These are phyloP conservation scores for Akebia trifoliata DNA, from an alignment of 164 flowering plant genomes.

Conservation along the genomic window DNA sequence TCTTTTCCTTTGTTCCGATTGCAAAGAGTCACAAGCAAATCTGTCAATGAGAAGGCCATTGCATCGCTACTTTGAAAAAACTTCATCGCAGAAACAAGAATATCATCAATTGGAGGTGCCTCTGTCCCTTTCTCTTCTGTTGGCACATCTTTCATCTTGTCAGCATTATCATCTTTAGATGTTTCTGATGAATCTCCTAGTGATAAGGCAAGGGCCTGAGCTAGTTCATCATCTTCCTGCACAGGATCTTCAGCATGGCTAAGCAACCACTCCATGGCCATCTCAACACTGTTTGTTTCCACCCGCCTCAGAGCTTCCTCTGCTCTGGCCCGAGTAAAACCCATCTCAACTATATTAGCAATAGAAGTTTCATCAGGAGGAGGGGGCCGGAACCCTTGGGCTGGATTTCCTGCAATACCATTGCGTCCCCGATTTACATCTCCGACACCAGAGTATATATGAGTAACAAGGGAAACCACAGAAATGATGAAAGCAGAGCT, in stretches of 20 bases:
- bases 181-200: constrained; percentile 73
- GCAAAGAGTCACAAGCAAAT: constrained; percentile 81
- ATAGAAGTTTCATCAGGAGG: constrained; percentile 90
- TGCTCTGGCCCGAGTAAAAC: constrained; percentile 85
- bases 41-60: constrained; percentile 71
- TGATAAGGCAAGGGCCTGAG: constrained; percentile 90
- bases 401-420: constrained; percentile 45
- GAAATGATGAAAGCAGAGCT: constrained; percentile 53
- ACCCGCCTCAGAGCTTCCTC: constrained; percentile 87
- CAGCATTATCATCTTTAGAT: constrained; percentile 58
- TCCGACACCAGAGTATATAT: constrained; percentile 77
- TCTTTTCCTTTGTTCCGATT: constrained; percentile 80
- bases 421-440: constrained; percentile 55
- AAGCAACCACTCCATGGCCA: constrained; percentile 98
- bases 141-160: constrained; percentile 43
- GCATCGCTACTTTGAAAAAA: constrained; percentile 69
- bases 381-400: constrained; percentile 51
- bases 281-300: constrained; percentile 84
- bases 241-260: constrained; percentile 89
- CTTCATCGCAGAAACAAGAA: constrained; percentile 67
- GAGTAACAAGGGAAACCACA: constrained; percentile 63
- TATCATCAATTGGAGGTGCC: constrained; percentile 77
- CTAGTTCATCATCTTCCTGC: constrained; percentile 94
- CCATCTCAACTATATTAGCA: constrained; percentile 91
- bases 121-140: constrained; percentile 49